Evolutionary conservation across 164 flowering plant species (phyloP).

Genomic region (Macadamia tetraphylla): DNA sequence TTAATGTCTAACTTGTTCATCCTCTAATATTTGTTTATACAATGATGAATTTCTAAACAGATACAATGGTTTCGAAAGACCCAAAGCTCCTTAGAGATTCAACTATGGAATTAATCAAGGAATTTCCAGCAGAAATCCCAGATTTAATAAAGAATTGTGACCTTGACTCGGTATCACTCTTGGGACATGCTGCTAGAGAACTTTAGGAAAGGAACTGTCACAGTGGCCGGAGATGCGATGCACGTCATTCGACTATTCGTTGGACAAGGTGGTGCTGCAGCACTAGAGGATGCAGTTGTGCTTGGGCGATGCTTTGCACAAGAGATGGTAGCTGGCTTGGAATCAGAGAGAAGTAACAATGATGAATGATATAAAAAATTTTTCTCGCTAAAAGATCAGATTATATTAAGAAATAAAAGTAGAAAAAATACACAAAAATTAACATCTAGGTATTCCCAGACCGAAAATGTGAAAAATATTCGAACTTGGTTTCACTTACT

Average conservation of each 20-base stretch:
- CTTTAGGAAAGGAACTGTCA: conserved; percentile 23
- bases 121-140: conserved; percentile 18
- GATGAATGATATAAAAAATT: no score
- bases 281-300: conserved; percentile 38
- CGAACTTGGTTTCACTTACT: no score
- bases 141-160: conserved; percentile 23
- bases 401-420: no score
- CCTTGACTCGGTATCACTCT: conserved; percentile 9
- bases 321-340: neutral
- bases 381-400: no score
- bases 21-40: no score
- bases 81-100: conserved; percentile 14
- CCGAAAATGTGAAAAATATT: no score
- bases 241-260: conserved; percentile 38
- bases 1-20: no score
- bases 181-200: no score
- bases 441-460: no score
- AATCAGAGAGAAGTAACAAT: conserved; percentile 1
- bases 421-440: no score
- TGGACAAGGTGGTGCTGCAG: conserved; percentile 34
- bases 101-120: conserved; percentile 13
- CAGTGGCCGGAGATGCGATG: conserved; percentile 40
- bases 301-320: conserved; percentile 27
- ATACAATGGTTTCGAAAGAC: conserved; percentile 16
- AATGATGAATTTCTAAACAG: conserved; percentile 11